A percentile compares a stretch with the other conserved stretches of the same genome.
These are phyloP conservation scores for Parmales sp. DNA, from an alignment of 108 stramenopile species.

Conservation along the genomic window DNA sequence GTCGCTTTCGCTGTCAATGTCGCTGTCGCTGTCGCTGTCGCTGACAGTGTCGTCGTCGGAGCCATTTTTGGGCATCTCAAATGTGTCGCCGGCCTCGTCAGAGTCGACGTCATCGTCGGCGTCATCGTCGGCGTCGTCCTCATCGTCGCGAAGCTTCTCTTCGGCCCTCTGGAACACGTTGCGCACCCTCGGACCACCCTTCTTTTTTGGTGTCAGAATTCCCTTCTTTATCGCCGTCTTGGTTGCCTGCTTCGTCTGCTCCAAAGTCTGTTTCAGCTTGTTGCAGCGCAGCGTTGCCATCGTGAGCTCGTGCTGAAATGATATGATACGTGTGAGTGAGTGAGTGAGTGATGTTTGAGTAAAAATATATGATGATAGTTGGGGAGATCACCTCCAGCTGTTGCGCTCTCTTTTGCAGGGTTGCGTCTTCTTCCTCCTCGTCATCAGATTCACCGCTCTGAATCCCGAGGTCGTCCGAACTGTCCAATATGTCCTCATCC, in stretches of 20 bases:
- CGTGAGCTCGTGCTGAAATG: conserved; percentile 25
- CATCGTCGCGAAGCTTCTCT: neutral
- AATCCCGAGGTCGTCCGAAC: neutral
- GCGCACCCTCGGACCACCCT: neutral
- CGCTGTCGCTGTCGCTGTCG: neutral
- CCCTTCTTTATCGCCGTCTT: neutral
- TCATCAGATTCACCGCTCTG: conserved; percentile 4
- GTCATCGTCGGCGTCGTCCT: conserved; percentile 9
- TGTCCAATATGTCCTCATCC: neutral
- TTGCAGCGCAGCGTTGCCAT: conserved; percentile 26
- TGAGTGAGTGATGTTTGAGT: too few relatives aligned
- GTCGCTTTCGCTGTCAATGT: neutral
- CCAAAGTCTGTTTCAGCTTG: conserved; percentile 28
- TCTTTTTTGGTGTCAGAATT: neutral
- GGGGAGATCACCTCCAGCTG: too few relatives aligned
- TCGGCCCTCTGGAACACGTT: neutral
- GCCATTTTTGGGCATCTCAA: neutral
- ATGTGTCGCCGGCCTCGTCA: neutral
- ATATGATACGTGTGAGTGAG: too few relatives aligned
- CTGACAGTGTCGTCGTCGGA: neutral
- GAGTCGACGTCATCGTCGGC: conserved; percentile 4
- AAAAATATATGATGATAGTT: too few relatives aligned
- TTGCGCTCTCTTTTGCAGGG: conserved; percentile 12
- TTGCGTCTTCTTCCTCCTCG: conserved; percentile 23
- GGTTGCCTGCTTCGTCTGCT: conserved; percentile 25